Base-by-base conservation (phyloP, 257 asterid genomes). In the Thymus mandschuricus region DNA sequence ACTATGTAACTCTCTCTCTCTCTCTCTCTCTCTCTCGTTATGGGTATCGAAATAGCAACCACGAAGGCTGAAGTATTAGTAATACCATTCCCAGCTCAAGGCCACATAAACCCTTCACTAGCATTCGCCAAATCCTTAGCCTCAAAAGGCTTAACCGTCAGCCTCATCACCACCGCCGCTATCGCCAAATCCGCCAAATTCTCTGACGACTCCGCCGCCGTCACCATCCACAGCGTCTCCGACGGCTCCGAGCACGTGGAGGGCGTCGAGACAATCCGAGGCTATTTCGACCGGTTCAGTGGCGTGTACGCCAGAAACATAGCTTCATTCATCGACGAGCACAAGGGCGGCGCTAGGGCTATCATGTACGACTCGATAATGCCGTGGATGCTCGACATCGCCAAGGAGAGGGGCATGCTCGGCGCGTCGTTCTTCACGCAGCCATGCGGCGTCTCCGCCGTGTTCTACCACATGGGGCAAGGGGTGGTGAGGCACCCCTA, bases 41-140 rank as follows among this genome's bases (percentile, higher is more conserved):
- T 66, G 79, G 75, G 15, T 1, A 51, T 50, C 44, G 75, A 59
- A 64, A 28, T 7, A 9, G 67, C 34, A n/a, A 38, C 28, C 6
- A 55, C 1, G 27, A 68, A 58, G 41, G 46, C 71, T 11, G 79
- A 81, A 67, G 60, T 82, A 33, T 52, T 84, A 3, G 81, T 86
- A 12, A 45, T 88, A 52, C 89, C 92, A 45, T 73, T 15, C 3
- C 92, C 92, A 0, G 65, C 63, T 27, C 92, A 86, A 66, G 92
- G 95, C 65, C 95, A 88, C 80, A 66, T 82, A 12, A 88, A 85
- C 15, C 95, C 90, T 0, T 50, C 82, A 40, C 29, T 88, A 27
- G 86, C 82, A 13, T 77, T 88, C 13, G 82, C 88, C 28, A 88
- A 86, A 10, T 77, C 68, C 38, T 55, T 88, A 30, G 81, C 78